Conservation (phyloP, 495 filamentous ascomycete genomes). For the Amniculicola lignicola region DNA sequence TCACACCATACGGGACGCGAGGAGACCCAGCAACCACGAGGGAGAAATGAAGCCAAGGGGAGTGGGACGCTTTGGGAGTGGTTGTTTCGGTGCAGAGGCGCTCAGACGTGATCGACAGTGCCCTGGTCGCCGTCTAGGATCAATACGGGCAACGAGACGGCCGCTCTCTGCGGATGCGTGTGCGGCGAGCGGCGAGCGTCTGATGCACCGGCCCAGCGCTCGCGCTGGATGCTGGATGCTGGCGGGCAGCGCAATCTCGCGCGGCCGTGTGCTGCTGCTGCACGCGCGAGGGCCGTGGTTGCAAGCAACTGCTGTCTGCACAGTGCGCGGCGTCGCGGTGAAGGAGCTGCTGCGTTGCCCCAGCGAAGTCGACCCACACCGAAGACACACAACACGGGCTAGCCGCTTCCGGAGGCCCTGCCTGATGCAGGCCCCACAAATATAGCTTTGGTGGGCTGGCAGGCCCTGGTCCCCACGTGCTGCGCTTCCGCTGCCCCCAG, state of each 20-base stretch:
- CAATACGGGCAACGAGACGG: neutral
- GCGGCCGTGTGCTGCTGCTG: too few relatives aligned
- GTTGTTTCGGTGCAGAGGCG: slow-evolving; percentile 15
- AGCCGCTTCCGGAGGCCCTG: neutral
- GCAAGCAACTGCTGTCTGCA: neutral
- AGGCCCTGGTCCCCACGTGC: slow-evolving; percentile 14
- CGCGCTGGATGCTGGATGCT: neutral
- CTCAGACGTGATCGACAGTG: slow-evolving; percentile 17
- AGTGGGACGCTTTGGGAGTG: slow-evolving; percentile 9
- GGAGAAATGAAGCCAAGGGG: slow-evolving; percentile 17
- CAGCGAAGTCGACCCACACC: neutral
- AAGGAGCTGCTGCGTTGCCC: neutral
- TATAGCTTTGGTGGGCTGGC: slow-evolving; percentile 5
- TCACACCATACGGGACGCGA: neutral
- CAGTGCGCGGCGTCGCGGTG: neutral
- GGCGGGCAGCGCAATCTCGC: too few relatives aligned
- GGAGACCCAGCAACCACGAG: neutral
- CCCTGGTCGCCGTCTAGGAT: slow-evolving; percentile 5
- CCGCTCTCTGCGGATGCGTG: too few relatives aligned
- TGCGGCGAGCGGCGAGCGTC: too few relatives aligned
- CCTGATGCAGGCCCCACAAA: slow-evolving; percentile 12
- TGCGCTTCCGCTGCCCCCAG: neutral
- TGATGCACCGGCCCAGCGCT: neutral
- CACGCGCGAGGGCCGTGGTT: neutral
- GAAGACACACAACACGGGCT: neutral